Percentiles rank a stretch among this genome's conserved stretches.
Conservation (phyloP, 2,329 filamentous ascomycete genomes). For the Hypoxylon sp. region DNA sequence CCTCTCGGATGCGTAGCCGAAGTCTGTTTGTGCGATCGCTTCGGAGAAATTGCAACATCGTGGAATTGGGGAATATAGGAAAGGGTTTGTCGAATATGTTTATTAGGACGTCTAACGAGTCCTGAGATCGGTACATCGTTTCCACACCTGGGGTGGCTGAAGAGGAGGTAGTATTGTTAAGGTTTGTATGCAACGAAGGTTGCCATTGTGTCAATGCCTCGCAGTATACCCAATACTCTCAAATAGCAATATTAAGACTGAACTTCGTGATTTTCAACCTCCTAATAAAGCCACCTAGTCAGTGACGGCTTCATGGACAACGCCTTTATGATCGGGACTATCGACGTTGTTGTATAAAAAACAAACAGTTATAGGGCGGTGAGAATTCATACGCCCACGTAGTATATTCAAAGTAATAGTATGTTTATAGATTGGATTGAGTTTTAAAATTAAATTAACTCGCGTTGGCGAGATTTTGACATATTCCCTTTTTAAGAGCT, state of each 20-base stretch:
- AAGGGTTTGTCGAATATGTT: constrained; percentile 4
- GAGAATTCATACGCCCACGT: not conserved
- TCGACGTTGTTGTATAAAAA: not conserved
- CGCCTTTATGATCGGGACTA: not conserved
- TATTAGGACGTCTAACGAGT: not conserved
- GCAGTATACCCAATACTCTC: not conserved
- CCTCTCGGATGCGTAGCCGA: not conserved
- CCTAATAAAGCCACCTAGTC: not conserved
- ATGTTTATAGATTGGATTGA: not conserved
- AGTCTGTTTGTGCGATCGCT: constrained; percentile 7
- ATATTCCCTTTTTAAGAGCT: not conserved
- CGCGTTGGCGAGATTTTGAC: not conserved
- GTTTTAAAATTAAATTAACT: not conserved
- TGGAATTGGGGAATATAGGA: not conserved
- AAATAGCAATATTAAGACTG: not conserved
- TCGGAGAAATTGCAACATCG: not conserved
- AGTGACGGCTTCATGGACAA: not conserved
- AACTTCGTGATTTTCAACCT: not conserved
- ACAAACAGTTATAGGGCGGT: not conserved
- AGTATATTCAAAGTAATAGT: constrained; percentile 14
- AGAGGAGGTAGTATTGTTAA: not conserved
- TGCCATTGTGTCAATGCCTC: not conserved
- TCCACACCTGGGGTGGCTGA: not conserved
- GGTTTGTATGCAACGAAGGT: not conserved
- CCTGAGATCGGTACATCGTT: not conserved